Evolutionary conservation across 345 rosid genomes (phyloP).

Genomic region (Bretschneidera sinensis): DNA sequence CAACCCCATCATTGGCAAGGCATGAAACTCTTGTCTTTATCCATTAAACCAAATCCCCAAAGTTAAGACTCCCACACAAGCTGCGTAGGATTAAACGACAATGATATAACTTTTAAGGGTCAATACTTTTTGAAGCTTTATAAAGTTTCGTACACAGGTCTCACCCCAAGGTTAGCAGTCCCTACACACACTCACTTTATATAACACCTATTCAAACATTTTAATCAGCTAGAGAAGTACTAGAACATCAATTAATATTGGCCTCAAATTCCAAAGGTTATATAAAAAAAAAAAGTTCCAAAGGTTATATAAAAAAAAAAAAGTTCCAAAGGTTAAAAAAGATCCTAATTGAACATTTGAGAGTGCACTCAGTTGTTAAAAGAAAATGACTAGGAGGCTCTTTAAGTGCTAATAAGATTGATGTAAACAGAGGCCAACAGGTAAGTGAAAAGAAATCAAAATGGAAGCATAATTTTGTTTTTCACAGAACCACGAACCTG

Average conservation of each 20-base stretch:
- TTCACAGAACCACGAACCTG: conserved; percentile 5
- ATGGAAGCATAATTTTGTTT: not conserved
- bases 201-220: not conserved
- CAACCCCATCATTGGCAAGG: not conserved
- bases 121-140: not conserved
- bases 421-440: not conserved
- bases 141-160: no score
- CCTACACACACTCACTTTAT: not conserved
- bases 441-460: not conserved
- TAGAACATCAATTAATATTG: not conserved
- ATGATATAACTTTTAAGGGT: no score
- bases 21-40: not conserved
- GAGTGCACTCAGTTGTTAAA: no score
- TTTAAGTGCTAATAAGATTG: no score
- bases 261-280: not conserved
- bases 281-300: not conserved
- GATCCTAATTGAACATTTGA: no score
- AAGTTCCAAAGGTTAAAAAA: no score
- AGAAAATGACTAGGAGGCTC: not conserved
- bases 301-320: no score
- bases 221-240: not conserved
- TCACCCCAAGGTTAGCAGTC: no score
- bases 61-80: not conserved
- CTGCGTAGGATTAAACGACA: not conserved
- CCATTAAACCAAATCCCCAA: no score